Conservation (phyloP, 2,329 filamentous ascomycete genomes). For the Penicillium sp. region DNA sequence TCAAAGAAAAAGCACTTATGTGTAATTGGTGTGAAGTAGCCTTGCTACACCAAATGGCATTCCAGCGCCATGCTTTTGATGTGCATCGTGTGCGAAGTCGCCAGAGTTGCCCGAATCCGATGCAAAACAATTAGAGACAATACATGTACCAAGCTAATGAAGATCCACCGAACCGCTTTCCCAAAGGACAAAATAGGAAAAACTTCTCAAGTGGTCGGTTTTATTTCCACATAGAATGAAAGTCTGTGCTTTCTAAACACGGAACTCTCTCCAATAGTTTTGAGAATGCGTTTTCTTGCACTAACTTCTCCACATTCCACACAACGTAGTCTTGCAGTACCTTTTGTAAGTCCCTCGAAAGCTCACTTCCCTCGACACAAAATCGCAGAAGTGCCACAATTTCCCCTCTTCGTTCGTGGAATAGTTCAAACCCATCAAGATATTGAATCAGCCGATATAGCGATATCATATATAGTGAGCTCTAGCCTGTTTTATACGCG, state of each 20-base stretch:
- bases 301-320: slow-evolving; percentile 1
- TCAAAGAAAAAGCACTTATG: slow-evolving; percentile 18
- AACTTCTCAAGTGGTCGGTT: not conserved
- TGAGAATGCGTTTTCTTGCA: slow-evolving; percentile 1
- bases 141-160: not conserved
- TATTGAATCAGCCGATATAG: not conserved
- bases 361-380: not conserved
- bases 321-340: not conserved
- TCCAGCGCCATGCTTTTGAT: slow-evolving; percentile 23
- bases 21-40: slow-evolving; percentile 22
- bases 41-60: slow-evolving; percentile 24
- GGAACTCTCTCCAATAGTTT: slow-evolving; percentile 2
- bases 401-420: not conserved
- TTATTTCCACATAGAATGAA: not conserved
- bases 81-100: slow-evolving; percentile 22
- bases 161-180: not conserved
- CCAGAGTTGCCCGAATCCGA: slow-evolving; percentile 16
- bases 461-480: not conserved
- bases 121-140: not conserved
- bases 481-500: not conserved
- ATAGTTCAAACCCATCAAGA: not conserved
- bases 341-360: not conserved
- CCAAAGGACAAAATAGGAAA: not conserved
- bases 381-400: not conserved
- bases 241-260: not conserved